Base-by-base conservation (phyloP, 2,329 filamentous ascomycete genomes). In the Alternaria atra region DNA sequence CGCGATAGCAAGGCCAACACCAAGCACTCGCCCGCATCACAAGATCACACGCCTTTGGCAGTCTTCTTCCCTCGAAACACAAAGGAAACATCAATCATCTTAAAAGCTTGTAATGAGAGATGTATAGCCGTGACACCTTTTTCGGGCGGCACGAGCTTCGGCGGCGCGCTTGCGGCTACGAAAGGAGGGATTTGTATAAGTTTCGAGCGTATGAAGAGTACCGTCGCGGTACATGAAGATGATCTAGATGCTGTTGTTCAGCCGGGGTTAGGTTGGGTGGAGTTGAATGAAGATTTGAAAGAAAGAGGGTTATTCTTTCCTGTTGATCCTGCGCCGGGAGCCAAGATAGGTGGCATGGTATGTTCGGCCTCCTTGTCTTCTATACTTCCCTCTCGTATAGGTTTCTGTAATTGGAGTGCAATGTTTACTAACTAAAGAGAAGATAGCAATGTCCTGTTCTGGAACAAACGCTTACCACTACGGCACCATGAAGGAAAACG, bases 401-500 rank as follows among this genome's bases (percentile, higher is more conserved):
- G 0, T 32, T 25, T 15, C 25, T 25, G 23, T 17, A 15, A 20
- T 23, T 12, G 23, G 15, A 23, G 15, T 30, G 37, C 12, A 30
- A 25, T 2, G 15, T 46, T 20, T 7, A 2, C 12, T 13, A 17
- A 29, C 35, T 2, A n/a, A 27, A 29, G 4, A 9, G 12, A 54
- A 73, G 71, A 76, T 80, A 32, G 73, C 74, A 34, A 93, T 91
- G 10, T 88, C 87, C 58, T 91, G 90, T 77, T 88, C 78, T 9
- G 93, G 93, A 54, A 97, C 93, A 7, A 97, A 97, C 76, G 91
- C 93, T 12, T 96, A 96, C 82, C 86, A 92, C 56, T 97, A 97
- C 77, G 93, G 93, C 62, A 97, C 93, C 2, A 97, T 97, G 92
- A 89, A 91, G 63, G 92, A 96, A 74, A 97, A 93, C 91, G 93